A percentile compares a stretch with the other conserved stretches of the same genome.
These are phyloP conservation scores for Termitomyces bulborhizus DNA, from an alignment of 768 basidiomycete genomes.

Conservation along the genomic window DNA sequence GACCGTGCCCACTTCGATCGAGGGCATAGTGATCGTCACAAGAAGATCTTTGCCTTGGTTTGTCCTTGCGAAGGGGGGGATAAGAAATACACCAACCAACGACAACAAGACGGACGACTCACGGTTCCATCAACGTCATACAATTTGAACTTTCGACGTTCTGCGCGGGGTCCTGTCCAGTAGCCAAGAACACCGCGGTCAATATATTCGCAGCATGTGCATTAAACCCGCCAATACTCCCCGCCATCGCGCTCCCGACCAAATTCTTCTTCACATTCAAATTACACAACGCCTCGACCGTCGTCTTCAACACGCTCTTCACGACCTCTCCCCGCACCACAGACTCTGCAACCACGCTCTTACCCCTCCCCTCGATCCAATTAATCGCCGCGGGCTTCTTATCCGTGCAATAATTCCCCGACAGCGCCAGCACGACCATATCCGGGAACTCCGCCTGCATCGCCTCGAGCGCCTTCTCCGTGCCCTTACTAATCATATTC, in stretches of 20 bases:
- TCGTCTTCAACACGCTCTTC: constrained; percentile 90
- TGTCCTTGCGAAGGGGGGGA: constrained; percentile 38
- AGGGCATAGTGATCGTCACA: constrained; percentile 97
- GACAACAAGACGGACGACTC: constrained; percentile 29
- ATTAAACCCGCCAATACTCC: constrained; percentile 96
- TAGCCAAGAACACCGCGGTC: constrained; percentile 92
- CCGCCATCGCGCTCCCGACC: constrained; percentile 97
- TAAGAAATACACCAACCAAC: no score
- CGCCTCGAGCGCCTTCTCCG: constrained; percentile 86
- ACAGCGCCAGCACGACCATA: constrained; percentile 87
- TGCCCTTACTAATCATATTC: constrained; percentile 99
- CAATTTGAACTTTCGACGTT: constrained; percentile 98
- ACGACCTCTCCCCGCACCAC: constrained; percentile 87
- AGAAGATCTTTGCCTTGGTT: constrained; percentile 89
- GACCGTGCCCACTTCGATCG: constrained; percentile 96
- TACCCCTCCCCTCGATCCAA: constrained; percentile 99
- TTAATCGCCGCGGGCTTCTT: constrained; percentile 99
- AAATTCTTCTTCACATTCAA: constrained; percentile 97
- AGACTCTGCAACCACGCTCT: constrained; percentile 96
- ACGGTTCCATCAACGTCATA: constrained; percentile 99
- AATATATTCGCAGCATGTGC: constrained; percentile 98
- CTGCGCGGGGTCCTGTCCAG: constrained; percentile 98
- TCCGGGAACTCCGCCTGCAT: constrained; percentile 78
- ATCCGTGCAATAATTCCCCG: constrained; percentile 98
- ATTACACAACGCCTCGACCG: constrained; percentile 82